Percentiles rank a stretch among this genome's conserved stretches.
phyloP scores from a whole-genome alignment of 108 stramenopile species.

The Discostella stelligeroides region DNA sequence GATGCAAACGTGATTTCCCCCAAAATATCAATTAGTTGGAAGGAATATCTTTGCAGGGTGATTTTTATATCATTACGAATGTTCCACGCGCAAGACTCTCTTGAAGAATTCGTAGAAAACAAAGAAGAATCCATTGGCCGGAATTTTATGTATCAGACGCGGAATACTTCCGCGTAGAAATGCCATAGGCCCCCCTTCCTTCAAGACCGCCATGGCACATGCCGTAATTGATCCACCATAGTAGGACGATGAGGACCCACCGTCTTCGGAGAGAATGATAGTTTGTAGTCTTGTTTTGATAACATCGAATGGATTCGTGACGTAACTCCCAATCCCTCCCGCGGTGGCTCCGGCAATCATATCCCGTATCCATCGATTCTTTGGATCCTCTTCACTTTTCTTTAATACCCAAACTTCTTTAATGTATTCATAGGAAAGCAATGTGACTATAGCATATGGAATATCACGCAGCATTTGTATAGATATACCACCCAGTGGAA shows the following conservation, averaged over 20 bases:
- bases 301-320: conserved; percentile 94
- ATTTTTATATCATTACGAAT: background rate
- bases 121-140: conserved; percentile 95
- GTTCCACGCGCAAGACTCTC: conserved; percentile 64
- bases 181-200: conserved; percentile 77
- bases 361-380: conserved; percentile 59
- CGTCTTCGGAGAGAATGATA: conserved; percentile 38
- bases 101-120: conserved; percentile 94
- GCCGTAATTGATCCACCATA: conserved; percentile 70
- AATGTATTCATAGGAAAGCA: conserved; percentile 91
- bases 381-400: conserved; percentile 30
- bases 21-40: no score
- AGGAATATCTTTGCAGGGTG: no score
- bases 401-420: conserved; percentile 55
- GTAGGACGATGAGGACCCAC: no score
- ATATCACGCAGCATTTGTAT: conserved; percentile 95
- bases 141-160: conserved; percentile 93
- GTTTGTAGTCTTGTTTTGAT: conserved; percentile 93
- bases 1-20: no score
- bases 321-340: conserved; percentile 87
- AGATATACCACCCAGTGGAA: conserved; percentile 85
- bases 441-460: conserved; percentile 94
- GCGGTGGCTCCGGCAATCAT: conserved; percentile 88
- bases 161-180: conserved; percentile 91
- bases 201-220: conserved; percentile 55